Evolutionary conservation across 2,329 filamentous ascomycete genomes (phyloP), one percentile per base, ranked within the genome.

Genomic region (Cladophialophora chaetospira): DNA sequence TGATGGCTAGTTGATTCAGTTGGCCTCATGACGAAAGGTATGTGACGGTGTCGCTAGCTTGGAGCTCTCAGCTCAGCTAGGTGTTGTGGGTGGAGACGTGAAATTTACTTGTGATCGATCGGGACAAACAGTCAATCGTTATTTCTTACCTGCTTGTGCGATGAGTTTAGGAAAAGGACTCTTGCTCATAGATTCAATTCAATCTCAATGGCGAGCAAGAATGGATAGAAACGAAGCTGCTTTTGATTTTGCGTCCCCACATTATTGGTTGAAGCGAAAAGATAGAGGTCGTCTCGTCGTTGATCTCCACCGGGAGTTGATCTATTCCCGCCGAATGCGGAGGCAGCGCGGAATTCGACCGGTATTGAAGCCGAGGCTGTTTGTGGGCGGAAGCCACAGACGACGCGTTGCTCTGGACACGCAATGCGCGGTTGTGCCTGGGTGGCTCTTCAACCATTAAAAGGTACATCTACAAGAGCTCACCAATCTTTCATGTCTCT

Each of bases 1-100:
- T 57, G 33, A 43, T 58, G 58, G 11, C 35, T 40, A 15, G 56
- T 65, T 21, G 62, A 66, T 36, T 64, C 56, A 33, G 60, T 52
- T 17, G 58, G 45, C 11, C 63, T 58, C 63, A 66, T 65, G 10
- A 17, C 47, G 56, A 35, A 3, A 10, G n/a, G 10, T 5, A 36
- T 31, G 10, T 19, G 15, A 15, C 2, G 6, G 15, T 21, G 42
- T 23, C 13, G 11, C n/a, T n/a, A 17, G 6, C 9, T 11, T 29
- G 31, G 11, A 8, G n/a, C n/a, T n/a, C n/a, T n/a, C n/a, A n/a
- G n/a, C n/a, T n/a, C n/a, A n/a, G n/a, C n/a, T n/a, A n/a, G n/a
- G n/a, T n/a, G n/a, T n/a, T n/a, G n/a, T n/a, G n/a, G n/a, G n/a
- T n/a, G n/a, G n/a, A n/a, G n/a, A n/a, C n/a, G n/a, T n/a, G n/a